These are phyloP conservation scores for Senna tora DNA, from an alignment of 306 rosid species.

Conservation along the genomic window DNA sequence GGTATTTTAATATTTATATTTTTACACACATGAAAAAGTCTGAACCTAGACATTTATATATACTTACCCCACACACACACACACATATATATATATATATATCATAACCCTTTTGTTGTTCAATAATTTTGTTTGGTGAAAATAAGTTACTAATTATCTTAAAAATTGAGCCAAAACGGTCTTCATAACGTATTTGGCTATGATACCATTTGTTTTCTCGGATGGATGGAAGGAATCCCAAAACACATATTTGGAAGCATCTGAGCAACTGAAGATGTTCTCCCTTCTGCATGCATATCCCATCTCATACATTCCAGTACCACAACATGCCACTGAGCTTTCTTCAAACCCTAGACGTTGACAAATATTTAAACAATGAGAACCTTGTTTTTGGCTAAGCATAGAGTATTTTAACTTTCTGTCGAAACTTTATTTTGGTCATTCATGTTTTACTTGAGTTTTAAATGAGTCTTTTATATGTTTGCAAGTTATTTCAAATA, in stretches of 20 bases:
- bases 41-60: not conserved
- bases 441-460: no score
- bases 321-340: slow-evolving; percentile 76
- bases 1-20: slow-evolving; percentile 32
- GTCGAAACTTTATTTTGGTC: no score
- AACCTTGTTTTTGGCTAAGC: no score
- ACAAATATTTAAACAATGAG: no score
- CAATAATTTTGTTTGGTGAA: not conserved
- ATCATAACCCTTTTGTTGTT: not conserved
- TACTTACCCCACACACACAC: no score
- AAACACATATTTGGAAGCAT: slow-evolving; percentile 74
- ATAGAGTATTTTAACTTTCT: no score
- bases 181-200: slow-evolving; percentile 46
- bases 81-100: no score
- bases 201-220: slow-evolving; percentile 54
- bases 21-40: slow-evolving; percentile 32
- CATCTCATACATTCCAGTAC: slow-evolving; percentile 88
- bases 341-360: slow-evolving; percentile 61
- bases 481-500: no score
- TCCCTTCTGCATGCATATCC: slow-evolving; percentile 77
- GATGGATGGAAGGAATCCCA: slow-evolving; percentile 67
- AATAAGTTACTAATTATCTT: slow-evolving; percentile 21
- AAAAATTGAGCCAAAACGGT: slow-evolving; percentile 35
- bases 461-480: no score
- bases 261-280: slow-evolving; percentile 60